Conservation (phyloP, 257 asterid species). For the Solanum virginianum region DNA sequence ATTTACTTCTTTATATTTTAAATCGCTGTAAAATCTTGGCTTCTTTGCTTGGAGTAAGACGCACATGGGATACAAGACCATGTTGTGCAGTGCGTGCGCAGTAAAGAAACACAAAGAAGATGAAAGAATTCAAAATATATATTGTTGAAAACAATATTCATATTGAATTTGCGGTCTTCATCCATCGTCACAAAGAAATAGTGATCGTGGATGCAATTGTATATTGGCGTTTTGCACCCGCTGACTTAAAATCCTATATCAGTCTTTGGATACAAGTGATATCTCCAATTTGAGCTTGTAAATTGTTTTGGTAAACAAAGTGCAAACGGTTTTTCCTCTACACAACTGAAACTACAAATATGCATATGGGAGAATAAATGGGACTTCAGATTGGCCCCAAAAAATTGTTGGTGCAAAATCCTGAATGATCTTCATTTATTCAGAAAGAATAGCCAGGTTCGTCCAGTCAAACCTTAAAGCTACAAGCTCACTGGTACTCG, state of each 20-base stretch:
- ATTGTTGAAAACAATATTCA: background rate
- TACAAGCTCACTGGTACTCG: conserved; percentile 55
- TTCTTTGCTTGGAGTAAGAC: background rate
- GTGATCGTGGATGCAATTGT: background rate
- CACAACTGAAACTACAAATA: background rate
- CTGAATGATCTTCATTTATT: background rate
- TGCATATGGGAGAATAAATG: background rate
- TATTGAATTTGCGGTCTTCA: background rate
- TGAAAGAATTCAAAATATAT: background rate
- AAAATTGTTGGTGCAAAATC: background rate
- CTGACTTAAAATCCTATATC: background rate
- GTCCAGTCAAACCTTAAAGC: background rate
- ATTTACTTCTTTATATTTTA: background rate
- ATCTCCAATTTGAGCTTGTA: background rate
- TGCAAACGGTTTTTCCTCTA: background rate
- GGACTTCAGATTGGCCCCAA: background rate
- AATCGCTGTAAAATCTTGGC: background rate
- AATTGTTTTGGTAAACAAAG: background rate
- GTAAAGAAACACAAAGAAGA: background rate
- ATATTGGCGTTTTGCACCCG: background rate
- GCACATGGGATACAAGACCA: background rate
- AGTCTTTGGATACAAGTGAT: background rate
- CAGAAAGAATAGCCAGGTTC: background rate
- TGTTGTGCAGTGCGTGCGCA: background rate
- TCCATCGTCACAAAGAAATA: background rate